phyloP scores from a whole-genome alignment of 345 rosid species.

The Raphanus raphanistrum region DNA sequence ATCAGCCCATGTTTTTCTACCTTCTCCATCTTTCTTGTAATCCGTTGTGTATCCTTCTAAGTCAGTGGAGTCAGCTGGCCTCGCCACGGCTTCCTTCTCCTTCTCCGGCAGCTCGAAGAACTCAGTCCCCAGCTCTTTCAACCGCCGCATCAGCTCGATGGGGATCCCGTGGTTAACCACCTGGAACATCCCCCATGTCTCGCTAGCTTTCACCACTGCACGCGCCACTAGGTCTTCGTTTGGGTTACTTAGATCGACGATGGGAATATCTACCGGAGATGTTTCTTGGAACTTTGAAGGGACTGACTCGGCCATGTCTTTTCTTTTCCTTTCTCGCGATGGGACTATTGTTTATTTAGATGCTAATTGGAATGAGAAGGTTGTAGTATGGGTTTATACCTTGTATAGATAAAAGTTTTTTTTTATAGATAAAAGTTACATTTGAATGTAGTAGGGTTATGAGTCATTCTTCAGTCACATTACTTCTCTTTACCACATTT shows the following conservation, averaged over 20 bases:
- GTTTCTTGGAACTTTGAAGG: neutral
- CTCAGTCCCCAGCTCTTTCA: constrained; percentile 50
- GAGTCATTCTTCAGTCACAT: neutral
- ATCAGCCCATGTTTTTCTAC: constrained; percentile 37
- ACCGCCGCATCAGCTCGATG: constrained; percentile 39
- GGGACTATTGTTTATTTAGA: neutral
- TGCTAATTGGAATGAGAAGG: neutral
- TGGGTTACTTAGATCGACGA: constrained; percentile 42
- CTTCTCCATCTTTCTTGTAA: neutral
- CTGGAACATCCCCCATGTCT: constrained; percentile 48
- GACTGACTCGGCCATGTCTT: neutral
- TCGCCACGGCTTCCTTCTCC: constrained; percentile 55
- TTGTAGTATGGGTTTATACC: neutral
- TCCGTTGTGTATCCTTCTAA: constrained; percentile 54
- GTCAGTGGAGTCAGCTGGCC: constrained; percentile 31
- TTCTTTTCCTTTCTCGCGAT: neutral
- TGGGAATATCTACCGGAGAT: constrained; percentile 20
- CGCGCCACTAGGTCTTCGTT: constrained; percentile 31
- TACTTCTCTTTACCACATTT: neutral
- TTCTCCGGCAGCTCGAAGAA: constrained; percentile 61
- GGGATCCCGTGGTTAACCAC: constrained; percentile 45
- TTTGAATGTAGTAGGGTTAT: neutral
- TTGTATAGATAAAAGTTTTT: neutral
- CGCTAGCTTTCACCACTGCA: constrained; percentile 43
- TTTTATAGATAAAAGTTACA: neutral